Base-by-base conservation (phyloP, 768 basidiomycete species). In the Melanogaster broomeanus region DNA sequence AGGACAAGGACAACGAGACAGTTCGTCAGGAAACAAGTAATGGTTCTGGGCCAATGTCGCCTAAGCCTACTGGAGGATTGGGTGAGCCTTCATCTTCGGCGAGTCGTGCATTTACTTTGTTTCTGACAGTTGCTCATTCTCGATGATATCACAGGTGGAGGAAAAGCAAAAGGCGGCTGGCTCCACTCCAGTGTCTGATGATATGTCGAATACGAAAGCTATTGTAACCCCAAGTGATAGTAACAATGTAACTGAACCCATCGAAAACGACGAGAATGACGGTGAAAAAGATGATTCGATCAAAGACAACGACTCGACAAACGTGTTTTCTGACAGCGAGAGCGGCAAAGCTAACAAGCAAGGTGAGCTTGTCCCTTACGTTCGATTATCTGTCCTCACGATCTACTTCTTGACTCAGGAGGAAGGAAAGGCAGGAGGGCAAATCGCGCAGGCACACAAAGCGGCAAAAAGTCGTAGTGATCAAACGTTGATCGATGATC, bases 51-150 rank as follows among this genome's bases (percentile, higher is more conserved):
- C 24, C 42, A 5, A 3, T 45, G 1, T 40, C 58, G 22, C 33
- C 52, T 3, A 37, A 33, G 41, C 16, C 56, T 28, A 47, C 30
- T 38, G 49, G 53, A 55, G 60, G 61, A 60, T 39, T 1, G 67
- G 67, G 67, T 68, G 61, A 68, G 67, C 69, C 54, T 67, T 71
- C 51, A 28, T 58, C 62, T 55, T 48, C 46, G 67, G 69, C 65
- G 57, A 70, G 64, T 68, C 10, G 11, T 42, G 49, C 24, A 35
- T 45, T 37, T 42, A 34, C 39, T 53, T 27, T 51, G 40, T n/a
- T 64, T 69, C 67, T 68, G 48, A 68, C 67, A 45, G 38, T 18
- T 51, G 52, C 67, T 68, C 62, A 70, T 69, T 56, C 52, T 44
- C 44, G 54, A 60, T 51, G n/a, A 30, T 16, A 31, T 30, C 21